Conservation (phyloP, 768 basidiomycete genomes). For the Rhizopogon sp. region DNA sequence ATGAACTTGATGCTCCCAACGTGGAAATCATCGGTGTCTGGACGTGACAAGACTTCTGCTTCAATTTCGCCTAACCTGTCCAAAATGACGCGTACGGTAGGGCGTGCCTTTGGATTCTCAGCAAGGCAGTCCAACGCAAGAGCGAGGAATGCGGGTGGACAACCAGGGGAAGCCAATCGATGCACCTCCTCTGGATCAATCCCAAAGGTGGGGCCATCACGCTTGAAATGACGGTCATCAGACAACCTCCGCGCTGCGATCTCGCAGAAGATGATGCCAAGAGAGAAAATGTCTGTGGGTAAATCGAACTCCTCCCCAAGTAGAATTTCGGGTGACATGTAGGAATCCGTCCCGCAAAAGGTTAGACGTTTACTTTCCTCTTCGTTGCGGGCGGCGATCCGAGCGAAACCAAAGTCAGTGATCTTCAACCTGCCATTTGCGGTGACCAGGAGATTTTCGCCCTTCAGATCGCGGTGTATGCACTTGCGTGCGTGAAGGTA, state of each 20-base stretch:
- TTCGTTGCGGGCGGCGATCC: conserved; percentile 88
- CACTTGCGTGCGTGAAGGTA: conserved; percentile 94
- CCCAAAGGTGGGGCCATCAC: conserved; percentile 72
- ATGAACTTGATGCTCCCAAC: conserved; percentile 85
- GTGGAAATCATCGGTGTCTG: conserved; percentile 66
- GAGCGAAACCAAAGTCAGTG: conserved; percentile 97
- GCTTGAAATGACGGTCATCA: conserved; percentile 73
- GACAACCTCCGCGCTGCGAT: conserved; percentile 83
- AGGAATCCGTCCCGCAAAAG: conserved; percentile 87
- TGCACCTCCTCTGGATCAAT: conserved; percentile 74
- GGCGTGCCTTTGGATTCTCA: conserved; percentile 61
- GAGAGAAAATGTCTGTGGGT: conserved; percentile 90
- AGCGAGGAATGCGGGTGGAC: conserved; percentile 71
- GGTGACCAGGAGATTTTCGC: conserved; percentile 95
- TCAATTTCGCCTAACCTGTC: conserved; percentile 77
- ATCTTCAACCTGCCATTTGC: conserved; percentile 93
- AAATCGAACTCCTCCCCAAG: conserved; percentile 90
- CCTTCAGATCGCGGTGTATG: conserved; percentile 90
- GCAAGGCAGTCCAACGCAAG: conserved; percentile 77
- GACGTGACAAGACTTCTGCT: conserved; percentile 68
- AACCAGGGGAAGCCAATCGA: conserved; percentile 60
- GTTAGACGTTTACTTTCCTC: conserved; percentile 85
- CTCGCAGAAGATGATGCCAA: conserved; percentile 92
- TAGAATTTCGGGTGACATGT: conserved; percentile 97
- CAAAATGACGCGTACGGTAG: conserved; percentile 76